phyloP scores from a whole-genome alignment of 305 asterid species.

The Stenogyne calaminthoides region DNA sequence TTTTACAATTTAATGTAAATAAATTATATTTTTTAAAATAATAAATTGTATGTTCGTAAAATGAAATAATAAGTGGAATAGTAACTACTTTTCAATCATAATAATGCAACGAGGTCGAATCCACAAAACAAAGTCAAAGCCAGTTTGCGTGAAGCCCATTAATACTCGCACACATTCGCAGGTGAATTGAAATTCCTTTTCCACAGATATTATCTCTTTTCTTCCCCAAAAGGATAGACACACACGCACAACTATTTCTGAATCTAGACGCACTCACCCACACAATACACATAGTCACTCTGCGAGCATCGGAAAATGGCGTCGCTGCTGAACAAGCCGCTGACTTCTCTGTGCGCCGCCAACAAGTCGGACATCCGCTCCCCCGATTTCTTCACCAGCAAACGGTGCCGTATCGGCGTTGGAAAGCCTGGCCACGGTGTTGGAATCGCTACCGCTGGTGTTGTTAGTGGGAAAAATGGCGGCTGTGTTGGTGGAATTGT shows the following conservation, averaged over 20 bases:
- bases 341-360: slow-evolving; percentile 48
- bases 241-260: neutral
- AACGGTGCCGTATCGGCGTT: slow-evolving; percentile 34
- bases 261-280: slow-evolving; percentile 22
- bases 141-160: neutral
- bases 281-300: slow-evolving; percentile 9
- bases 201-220: neutral
- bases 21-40: too few species aligned
- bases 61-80: too few species aligned
- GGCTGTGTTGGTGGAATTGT: slow-evolving; percentile 29
- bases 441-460: slow-evolving; percentile 26
- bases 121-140: neutral
- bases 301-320: slow-evolving; percentile 53
- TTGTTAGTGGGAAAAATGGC: slow-evolving; percentile 18
- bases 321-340: slow-evolving; percentile 58
- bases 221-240: neutral
- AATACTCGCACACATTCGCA: neutral
- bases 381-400: slow-evolving; percentile 33
- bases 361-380: slow-evolving; percentile 41
- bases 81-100: too few species aligned
- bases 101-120: neutral
- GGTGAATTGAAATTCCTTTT: too few species aligned
- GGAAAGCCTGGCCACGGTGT: slow-evolving; percentile 23
- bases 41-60: too few species aligned
- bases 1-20: too few species aligned